Evolutionary conservation across 805 yeast species (phyloP).

Genomic region (Yamadazyma tumulicola): DNA sequence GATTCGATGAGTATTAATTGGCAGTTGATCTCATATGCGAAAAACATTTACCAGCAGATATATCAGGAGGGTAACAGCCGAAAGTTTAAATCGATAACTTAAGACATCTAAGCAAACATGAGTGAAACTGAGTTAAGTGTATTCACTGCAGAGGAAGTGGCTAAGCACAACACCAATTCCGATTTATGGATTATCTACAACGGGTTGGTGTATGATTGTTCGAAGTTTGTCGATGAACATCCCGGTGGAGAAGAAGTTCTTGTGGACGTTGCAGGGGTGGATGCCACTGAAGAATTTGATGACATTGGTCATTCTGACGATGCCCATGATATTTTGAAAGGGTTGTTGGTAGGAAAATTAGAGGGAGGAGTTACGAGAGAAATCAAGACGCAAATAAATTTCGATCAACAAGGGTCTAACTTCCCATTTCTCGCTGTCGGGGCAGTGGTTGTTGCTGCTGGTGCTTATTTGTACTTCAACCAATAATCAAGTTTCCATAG

Average conservation of each 20-base stretch:
- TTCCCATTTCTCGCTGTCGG: constrained; percentile 30
- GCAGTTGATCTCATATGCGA: no score
- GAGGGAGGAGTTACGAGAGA: constrained; percentile 54
- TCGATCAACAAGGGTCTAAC: constrained; percentile 16
- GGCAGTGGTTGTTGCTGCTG: constrained; percentile 35
- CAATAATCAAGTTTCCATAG: constrained; percentile 14
- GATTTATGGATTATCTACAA: constrained; percentile 45
- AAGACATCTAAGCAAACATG: constrained; percentile 1
- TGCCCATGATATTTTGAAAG: constrained; percentile 73
- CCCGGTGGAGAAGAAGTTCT: constrained; percentile 49
- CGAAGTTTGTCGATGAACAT: constrained; percentile 43
- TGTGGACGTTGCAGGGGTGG: constrained; percentile 40
- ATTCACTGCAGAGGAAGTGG: constrained; percentile 53
- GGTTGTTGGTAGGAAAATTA: constrained; percentile 71
- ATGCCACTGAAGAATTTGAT: constrained; percentile 45
- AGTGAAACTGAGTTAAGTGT: constrained; percentile 27
- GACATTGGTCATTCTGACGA: constrained; percentile 98
- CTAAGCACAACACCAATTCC: constrained; percentile 34
- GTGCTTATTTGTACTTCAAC: constrained; percentile 37
- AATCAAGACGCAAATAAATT: constrained; percentile 20
- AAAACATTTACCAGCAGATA: no score
- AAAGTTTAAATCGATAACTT: no score
- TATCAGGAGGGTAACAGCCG: no score
- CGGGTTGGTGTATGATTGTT: constrained; percentile 41
- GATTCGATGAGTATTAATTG: no score